A percentile compares a stretch with the other conserved stretches of the same genome.
phyloP scores from a whole-genome alignment of 225 moss, liverwort and hornwort species.

The Asterella californica region DNA sequence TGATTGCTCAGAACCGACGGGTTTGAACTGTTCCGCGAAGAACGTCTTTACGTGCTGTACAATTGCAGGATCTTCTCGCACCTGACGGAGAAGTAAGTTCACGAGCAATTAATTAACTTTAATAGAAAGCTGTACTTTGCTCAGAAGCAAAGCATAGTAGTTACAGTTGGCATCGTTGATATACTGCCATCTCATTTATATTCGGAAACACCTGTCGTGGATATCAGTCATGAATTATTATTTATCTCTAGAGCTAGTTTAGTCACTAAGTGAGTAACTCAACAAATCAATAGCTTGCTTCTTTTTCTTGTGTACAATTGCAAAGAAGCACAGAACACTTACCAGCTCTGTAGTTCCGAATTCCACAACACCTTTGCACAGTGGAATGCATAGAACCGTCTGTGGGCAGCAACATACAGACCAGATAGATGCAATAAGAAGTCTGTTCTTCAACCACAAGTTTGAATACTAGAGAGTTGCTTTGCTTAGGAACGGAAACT shows the following conservation, averaged over 20 bases:
- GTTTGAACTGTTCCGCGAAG: conserved; percentile 49
- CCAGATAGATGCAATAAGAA: background rate
- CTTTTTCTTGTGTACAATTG: background rate
- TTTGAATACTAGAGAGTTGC: background rate
- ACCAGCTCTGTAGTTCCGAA: conserved; percentile 83
- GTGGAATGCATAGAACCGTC: conserved; percentile 88
- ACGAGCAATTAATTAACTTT: too few relatives aligned
- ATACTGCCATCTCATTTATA: too few relatives aligned
- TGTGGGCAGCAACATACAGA: conserved; percentile 27
- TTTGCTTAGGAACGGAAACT: too few relatives aligned
- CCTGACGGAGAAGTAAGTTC: conserved; percentile 30
- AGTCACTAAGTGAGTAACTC: too few relatives aligned
- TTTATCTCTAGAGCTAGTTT: too few relatives aligned
- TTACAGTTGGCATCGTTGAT: too few relatives aligned
- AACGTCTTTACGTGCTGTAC: conserved; percentile 57
- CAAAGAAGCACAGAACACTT: conserved; percentile 35
- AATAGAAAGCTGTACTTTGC: too few relatives aligned
- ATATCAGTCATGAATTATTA: too few relatives aligned
- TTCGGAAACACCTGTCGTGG: too few relatives aligned
- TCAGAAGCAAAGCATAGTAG: too few relatives aligned
- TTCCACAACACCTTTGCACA: conserved; percentile 68
- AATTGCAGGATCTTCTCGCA: conserved; percentile 58
- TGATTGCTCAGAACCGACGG: conserved; percentile 39
- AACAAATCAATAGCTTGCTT: too few relatives aligned
- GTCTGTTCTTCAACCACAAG: background rate